A percentile compares a stretch with the other conserved stretches of the same genome.
Evolutionary conservation across 331 rosid genomes (phyloP).

Genomic region (Acacia pycnantha): DNA sequence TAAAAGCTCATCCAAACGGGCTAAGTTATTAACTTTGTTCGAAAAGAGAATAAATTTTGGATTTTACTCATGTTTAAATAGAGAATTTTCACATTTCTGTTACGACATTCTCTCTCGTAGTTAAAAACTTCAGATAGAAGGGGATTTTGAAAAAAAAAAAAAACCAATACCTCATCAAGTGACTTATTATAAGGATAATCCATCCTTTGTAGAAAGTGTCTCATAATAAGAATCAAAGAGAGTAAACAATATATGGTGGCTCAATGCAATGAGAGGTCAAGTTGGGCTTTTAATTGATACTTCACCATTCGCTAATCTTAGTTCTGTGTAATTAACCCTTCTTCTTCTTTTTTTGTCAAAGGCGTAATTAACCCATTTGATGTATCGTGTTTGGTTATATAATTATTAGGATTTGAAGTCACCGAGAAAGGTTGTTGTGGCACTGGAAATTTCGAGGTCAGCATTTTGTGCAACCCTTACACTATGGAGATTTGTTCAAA

Average conservation of each 20-base stretch:
- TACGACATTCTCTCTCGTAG: too few species aligned
- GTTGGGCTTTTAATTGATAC: neutral
- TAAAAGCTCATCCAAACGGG: too few species aligned
- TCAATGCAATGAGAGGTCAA: neutral
- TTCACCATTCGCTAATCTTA: neutral
- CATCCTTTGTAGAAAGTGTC: neutral
- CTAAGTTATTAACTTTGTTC: neutral
- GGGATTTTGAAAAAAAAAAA: too few species aligned
- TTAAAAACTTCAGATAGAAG: too few species aligned
- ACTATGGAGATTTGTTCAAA: slow-evolving; percentile 38
- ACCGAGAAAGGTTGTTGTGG: slow-evolving; percentile 68
- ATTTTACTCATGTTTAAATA: too few species aligned
- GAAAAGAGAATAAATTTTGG: too few species aligned
- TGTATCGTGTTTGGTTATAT: neutral
- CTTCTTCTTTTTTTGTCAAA: too few species aligned
- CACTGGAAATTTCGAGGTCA: slow-evolving; percentile 53
- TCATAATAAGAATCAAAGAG: too few species aligned
- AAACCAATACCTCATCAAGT: neutral
- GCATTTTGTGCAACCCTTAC: slow-evolving; percentile 52
- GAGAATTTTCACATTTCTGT: too few species aligned
- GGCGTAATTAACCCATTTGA: neutral
- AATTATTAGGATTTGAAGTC: slow-evolving; percentile 56
- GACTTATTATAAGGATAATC: neutral
- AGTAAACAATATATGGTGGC: neutral
- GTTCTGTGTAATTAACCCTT: neutral